phyloP scores from a whole-genome alignment of 257 asterid genomes.

The Solanum pimpinellifolium region DNA sequence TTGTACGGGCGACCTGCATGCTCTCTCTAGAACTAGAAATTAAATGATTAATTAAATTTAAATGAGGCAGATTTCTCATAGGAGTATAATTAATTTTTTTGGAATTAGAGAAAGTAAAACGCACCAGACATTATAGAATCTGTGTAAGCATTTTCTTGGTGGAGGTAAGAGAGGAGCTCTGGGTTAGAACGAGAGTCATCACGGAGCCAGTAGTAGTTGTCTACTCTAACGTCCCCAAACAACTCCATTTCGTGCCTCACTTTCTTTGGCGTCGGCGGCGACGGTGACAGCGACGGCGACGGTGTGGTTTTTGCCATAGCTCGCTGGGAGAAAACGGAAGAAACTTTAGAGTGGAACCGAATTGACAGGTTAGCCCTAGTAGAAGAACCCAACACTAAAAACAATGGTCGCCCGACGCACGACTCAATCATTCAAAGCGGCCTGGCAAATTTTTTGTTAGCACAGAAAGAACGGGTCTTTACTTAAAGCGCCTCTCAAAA shows the following conservation, averaged over 20 bases:
- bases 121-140: conserved; percentile 68
- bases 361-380: not conserved
- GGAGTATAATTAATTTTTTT: not conserved
- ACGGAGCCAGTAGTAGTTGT: conserved; percentile 90
- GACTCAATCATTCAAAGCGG: not conserved
- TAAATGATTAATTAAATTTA: not conserved
- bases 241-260: conserved; percentile 80
- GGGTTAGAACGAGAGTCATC: conserved; percentile 80
- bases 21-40: too few relatives aligned
- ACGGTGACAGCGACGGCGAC: not conserved
- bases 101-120: conserved; percentile 1
- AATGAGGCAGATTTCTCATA: not conserved
- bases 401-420: not conserved
- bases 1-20: not conserved
- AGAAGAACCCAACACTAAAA: not conserved
- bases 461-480: not conserved
- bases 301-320: not conserved
- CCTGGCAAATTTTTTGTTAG: not conserved
- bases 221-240: conserved; percentile 84
- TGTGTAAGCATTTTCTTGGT: conserved; percentile 59
- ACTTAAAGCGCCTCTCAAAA: not conserved
- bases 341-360: not conserved
- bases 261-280: conserved; percentile 68
- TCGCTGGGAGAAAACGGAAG: not conserved
- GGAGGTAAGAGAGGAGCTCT: conserved; percentile 47